Conservation (phyloP, 805 yeast genomes). For the Blastobotrys robertii region DNA sequence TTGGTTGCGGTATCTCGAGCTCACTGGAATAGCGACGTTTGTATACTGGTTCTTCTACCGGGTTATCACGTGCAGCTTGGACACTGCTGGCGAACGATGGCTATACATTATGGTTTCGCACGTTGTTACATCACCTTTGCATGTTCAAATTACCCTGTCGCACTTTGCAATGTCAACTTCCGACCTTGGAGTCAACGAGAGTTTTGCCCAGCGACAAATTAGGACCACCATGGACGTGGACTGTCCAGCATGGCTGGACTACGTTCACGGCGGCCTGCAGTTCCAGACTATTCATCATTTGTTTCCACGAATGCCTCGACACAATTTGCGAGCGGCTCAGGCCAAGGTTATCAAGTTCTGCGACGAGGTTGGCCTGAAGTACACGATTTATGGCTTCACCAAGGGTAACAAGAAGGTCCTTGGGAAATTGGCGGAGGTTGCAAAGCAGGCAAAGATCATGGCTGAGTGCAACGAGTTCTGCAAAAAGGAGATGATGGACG, state of each 20-base stretch:
- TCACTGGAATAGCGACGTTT: constrained; percentile 59
- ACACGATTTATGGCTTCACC: constrained; percentile 76
- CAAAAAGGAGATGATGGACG: constrained; percentile 35
- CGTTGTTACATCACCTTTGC: constrained; percentile 80
- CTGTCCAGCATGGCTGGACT: constrained; percentile 89
- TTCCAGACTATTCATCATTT: constrained; percentile 87
- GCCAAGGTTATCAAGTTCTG: constrained; percentile 66
- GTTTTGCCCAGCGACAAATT: constrained; percentile 69
- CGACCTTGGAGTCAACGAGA: constrained; percentile 70
- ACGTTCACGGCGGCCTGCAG: constrained; percentile 84
- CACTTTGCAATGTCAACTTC: constrained; percentile 93
- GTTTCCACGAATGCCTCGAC: constrained; percentile 83
- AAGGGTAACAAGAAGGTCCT: constrained; percentile 69
- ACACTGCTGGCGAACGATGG: constrained; percentile 45
- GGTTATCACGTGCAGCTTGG: constrained; percentile 41
- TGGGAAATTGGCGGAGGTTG: constrained; percentile 59
- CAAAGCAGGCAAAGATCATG: constrained; percentile 67
- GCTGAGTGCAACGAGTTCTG: constrained; percentile 61
- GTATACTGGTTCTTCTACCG: constrained; percentile 75
- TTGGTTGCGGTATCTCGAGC: constrained; percentile 73
- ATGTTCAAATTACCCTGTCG: constrained; percentile 80
- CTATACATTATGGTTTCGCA: constrained; percentile 64
- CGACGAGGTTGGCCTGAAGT: constrained; percentile 61
- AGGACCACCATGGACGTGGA: constrained; percentile 94
- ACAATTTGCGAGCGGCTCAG: constrained; percentile 71